phyloP scores from a whole-genome alignment of 2,329 filamentous ascomycete species.

The Alternaria metachromatica region DNA sequence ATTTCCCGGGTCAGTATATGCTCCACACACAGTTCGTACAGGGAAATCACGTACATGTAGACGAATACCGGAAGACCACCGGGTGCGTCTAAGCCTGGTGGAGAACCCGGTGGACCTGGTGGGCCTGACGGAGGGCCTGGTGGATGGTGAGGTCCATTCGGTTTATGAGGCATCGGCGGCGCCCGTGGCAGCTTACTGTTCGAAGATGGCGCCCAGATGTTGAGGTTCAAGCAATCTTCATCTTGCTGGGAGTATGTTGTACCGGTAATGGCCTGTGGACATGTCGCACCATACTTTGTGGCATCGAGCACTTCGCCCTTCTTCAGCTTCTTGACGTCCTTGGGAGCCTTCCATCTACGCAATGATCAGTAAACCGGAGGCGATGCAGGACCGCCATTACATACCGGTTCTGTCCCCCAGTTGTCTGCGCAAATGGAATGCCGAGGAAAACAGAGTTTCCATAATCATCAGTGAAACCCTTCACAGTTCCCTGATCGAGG shows the following conservation, averaged over 20 bases:
- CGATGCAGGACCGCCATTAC: neutral
- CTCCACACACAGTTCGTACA: neutral
- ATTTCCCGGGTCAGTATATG: neutral
- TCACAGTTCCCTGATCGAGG: slow-evolving; percentile 23
- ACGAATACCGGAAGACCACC: slow-evolving; percentile 43
- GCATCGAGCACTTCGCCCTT: slow-evolving; percentile 22
- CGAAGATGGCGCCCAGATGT: slow-evolving; percentile 28
- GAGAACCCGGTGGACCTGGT: neutral
- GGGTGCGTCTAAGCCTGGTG: neutral
- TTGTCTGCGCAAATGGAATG: slow-evolving; percentile 34
- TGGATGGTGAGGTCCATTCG: slow-evolving; percentile 7
- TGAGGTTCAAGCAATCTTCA: slow-evolving; percentile 52
- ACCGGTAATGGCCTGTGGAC: slow-evolving; percentile 32
- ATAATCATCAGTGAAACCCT: slow-evolving; percentile 25
- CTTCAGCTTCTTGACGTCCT: slow-evolving; percentile 16
- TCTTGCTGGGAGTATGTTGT: slow-evolving; percentile 27
- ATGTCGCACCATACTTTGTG: slow-evolving; percentile 30
- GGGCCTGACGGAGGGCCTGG: neutral
- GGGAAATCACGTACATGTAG: slow-evolving; percentile 46
- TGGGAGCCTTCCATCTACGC: slow-evolving; percentile 28
- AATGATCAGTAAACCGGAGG: neutral
- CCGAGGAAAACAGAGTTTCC: slow-evolving; percentile 31
- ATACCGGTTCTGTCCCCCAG: slow-evolving; percentile 31
- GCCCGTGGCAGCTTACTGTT: neutral
- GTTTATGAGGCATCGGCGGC: slow-evolving; percentile 1